Evolutionary conservation across 139 green algal genomes (phyloP), one percentile per base, ranked within the genome.

Genomic region (Coccomyxa sp.): DNA sequence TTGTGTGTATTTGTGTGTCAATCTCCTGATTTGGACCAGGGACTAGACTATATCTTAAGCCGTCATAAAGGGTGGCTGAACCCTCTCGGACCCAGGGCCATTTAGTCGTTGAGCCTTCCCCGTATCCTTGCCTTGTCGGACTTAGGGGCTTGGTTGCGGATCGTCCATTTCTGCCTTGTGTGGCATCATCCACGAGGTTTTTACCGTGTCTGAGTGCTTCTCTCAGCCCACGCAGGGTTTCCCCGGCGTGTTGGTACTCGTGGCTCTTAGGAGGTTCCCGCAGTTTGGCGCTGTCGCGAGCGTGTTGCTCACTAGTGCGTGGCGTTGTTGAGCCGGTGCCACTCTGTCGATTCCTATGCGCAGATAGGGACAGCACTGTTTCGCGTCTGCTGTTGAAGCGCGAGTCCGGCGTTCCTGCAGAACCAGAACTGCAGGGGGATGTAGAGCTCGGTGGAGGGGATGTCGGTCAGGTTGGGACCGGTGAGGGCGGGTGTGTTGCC

Each of bases 31-130:
- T 58, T 58, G 44, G 44, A 58, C 44, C 44, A 58, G 44, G 44
- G 44, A 58, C 44, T 58, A 58, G 44, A 58, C 44, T 58, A 58
- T 58, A 58, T 58, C 44, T 58, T 58, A 58, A 58, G 44, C 44
- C 44, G 44, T 58, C 44, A 58, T 58, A 58, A 58, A 58, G 44
- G 44, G 44, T 58, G 44, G 44, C 44, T 58, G 44, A 58, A 58
- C 44, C 44, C 44, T 58, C 44, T 58, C 44, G 44, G 44, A 58
- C 44, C 44, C 44, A 58, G 44, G 44, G 44, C 44, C 44, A 58
- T 58, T 58, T 58, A 58, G 44, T 58, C 44, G 44, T 58, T 58
- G 44, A 58, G 44, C 44, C 44, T 58, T 58, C 44, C 44, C 44
- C 44, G 44, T 58, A 58, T 58, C 44, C 44, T 58, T 58, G 44